Evolutionary conservation across 2,329 filamentous ascomycete species (phyloP).

Genomic region (Verticillium nonalfalfae): DNA sequence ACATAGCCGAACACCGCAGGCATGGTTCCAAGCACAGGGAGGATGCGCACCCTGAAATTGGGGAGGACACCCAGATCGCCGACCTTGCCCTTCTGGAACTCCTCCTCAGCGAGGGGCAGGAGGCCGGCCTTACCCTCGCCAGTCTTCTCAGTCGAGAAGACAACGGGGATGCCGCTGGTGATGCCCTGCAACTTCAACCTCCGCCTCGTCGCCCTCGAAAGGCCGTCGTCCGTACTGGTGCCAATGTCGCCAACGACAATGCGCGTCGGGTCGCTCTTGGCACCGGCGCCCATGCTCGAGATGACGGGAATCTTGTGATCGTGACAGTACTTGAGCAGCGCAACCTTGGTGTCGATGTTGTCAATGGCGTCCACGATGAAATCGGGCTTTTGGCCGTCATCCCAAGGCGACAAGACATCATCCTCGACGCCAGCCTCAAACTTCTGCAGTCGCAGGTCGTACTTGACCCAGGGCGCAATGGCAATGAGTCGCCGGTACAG

Average conservation of each 20-base stretch:
- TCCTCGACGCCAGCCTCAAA: slow-evolving; percentile 65
- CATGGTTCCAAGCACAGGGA: slow-evolving; percentile 95
- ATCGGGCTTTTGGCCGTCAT: slow-evolving; percentile 59
- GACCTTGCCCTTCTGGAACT: slow-evolving; percentile 79
- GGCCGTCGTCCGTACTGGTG: slow-evolving; percentile 76
- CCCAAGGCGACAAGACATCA: slow-evolving; percentile 62
- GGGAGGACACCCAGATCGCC: slow-evolving; percentile 83
- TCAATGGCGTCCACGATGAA: slow-evolving; percentile 98
- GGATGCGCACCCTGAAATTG: slow-evolving; percentile 89
- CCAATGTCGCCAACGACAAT: slow-evolving; percentile 91
- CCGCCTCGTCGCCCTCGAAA: slow-evolving; percentile 79
- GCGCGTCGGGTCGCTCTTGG: slow-evolving; percentile 79
- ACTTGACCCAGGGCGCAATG: slow-evolving; percentile 85
- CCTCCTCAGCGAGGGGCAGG: slow-evolving; percentile 79
- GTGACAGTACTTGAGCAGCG: slow-evolving; percentile 81
- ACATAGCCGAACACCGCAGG: slow-evolving; percentile 92
- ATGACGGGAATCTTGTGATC: slow-evolving; percentile 74
- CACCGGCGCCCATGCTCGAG: slow-evolving; percentile 92
- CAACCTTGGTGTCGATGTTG: slow-evolving; percentile 96
- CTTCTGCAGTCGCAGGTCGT: slow-evolving; percentile 80
- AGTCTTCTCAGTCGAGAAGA: slow-evolving; percentile 87
- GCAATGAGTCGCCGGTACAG: slow-evolving; percentile 75
- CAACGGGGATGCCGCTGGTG: slow-evolving; percentile 78
- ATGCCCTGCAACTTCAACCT: slow-evolving; percentile 73
- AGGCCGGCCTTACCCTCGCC: slow-evolving; percentile 88